Evolutionary conservation across 1,284 basidiomycete species (phyloP).

Genomic region (Moesziomyces parantarcticus): DNA sequence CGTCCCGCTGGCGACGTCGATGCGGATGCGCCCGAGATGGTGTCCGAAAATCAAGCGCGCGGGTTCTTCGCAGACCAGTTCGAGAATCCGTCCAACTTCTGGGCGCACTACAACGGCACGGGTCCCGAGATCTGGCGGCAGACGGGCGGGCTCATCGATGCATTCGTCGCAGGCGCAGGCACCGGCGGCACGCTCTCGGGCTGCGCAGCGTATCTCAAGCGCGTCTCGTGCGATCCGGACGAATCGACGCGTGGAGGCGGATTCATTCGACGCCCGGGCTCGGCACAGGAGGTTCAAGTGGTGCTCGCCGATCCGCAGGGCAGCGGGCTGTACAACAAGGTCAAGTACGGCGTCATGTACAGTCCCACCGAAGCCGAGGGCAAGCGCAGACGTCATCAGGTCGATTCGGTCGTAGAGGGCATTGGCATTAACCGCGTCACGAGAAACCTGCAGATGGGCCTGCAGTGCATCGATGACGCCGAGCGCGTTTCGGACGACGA

Average conservation of each 20-base stretch:
- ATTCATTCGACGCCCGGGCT: conserved; percentile 18
- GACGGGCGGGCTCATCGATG: conserved; percentile 82
- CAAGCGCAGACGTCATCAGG: conserved; percentile 87
- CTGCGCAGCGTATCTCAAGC: conserved; percentile 79
- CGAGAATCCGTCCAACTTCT: conserved; percentile 87
- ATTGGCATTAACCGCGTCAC: conserved; percentile 75
- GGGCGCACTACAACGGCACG: conserved; percentile 88
- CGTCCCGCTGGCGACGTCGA: conserved; percentile 9
- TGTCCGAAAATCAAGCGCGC: conserved; percentile 48
- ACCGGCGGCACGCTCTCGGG: conserved; percentile 96
- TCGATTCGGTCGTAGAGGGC: conserved; percentile 70
- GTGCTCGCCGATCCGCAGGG: conserved; percentile 92
- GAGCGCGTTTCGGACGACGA: conserved; percentile 62
- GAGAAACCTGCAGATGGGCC: conserved; percentile 58
- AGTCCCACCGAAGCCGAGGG: conserved; percentile 91
- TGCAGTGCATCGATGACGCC: conserved; percentile 61
- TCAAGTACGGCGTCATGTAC: conserved; percentile 84
- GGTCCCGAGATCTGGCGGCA: conserved; percentile 97
- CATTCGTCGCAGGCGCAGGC: conserved; percentile 94
- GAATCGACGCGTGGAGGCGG: conserved; percentile 26
- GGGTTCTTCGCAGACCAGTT: conserved; percentile 82
- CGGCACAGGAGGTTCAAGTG: conserved; percentile 38
- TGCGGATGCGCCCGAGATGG: conserved; percentile 28
- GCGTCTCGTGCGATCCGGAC: conserved; percentile 58
- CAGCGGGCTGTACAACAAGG: conserved; percentile 92